Evolutionary conservation across 2,329 filamentous ascomycete species (phyloP).

Genomic region (Apiospora koreana): DNA sequence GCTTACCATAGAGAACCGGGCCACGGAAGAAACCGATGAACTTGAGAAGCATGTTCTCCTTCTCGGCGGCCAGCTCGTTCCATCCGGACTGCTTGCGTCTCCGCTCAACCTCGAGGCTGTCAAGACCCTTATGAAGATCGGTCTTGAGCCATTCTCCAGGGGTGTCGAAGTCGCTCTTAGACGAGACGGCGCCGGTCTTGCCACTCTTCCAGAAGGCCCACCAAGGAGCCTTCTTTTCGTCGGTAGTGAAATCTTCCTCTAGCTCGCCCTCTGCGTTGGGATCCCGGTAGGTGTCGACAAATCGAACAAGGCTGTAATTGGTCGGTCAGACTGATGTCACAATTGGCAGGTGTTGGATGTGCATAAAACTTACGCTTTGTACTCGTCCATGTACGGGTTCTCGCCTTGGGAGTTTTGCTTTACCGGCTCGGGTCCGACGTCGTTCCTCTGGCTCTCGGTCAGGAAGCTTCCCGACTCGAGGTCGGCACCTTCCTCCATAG

Average conservation of each 20-base stretch:
- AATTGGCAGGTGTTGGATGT: background rate
- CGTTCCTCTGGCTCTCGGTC: conserved; percentile 27
- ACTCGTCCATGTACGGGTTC: conserved; percentile 36
- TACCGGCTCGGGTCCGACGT: conserved; percentile 10
- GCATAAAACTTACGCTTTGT: conserved; percentile 30
- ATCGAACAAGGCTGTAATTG: conserved; percentile 29
- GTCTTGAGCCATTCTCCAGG: conserved; percentile 72
- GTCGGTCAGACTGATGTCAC: conserved; percentile 15
- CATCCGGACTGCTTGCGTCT: conserved; percentile 67
- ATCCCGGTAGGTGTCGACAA: conserved; percentile 41
- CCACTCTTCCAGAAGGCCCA: conserved; percentile 39
- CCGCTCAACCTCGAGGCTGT: conserved; percentile 57
- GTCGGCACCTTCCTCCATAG: conserved; percentile 27
- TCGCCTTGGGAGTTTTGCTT: conserved; percentile 17
- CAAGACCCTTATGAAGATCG: conserved; percentile 66
- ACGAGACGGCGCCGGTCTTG: conserved; percentile 23
- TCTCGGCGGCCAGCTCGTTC: conserved; percentile 74
- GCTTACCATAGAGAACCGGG: conserved; percentile 72
- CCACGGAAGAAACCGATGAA: conserved; percentile 76
- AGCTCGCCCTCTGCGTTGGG: conserved; percentile 29
- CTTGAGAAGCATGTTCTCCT: conserved; percentile 74
- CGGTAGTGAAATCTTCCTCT: conserved; percentile 29
- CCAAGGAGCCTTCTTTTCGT: conserved; percentile 32
- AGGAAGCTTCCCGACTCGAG: conserved; percentile 33
- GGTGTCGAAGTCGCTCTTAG: conserved; percentile 40